Percentiles rank a stretch among this genome's conserved stretches.
These are phyloP conservation scores for Lentinula sp. DNA, from an alignment of 768 basidiomycete species.

Conservation along the genomic window DNA sequence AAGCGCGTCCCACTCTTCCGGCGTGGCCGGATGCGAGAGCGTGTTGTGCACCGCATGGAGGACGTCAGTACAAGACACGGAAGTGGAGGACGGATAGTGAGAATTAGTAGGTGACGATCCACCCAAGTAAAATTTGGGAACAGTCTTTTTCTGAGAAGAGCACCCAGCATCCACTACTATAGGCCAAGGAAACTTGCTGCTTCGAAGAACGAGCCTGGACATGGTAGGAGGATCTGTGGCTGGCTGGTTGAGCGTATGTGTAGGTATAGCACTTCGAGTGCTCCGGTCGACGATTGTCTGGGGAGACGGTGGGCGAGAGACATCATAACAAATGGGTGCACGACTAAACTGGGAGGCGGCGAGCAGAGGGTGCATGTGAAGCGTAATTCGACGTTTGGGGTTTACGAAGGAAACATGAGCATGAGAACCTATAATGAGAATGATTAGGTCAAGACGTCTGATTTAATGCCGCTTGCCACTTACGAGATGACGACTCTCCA, in stretches of 20 bases:
- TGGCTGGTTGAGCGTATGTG: conserved; percentile 52
- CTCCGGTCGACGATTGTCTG: conserved; percentile 51
- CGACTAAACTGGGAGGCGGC: conserved; percentile 48
- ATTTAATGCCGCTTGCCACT: neutral
- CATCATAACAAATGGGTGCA: conserved; percentile 60
- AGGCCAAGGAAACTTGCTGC: conserved; percentile 58
- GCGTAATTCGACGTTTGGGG: conserved; percentile 26
- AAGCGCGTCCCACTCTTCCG: conserved; percentile 59
- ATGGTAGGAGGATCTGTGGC: conserved; percentile 57
- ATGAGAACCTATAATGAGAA: conserved; percentile 13
- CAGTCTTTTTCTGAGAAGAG: conserved; percentile 14
- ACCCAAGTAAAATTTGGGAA: conserved; percentile 21
- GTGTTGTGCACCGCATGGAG: conserved; percentile 54
- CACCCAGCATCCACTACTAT: conserved; percentile 33
- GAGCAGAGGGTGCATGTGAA: conserved; percentile 62
- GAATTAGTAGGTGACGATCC: conserved; percentile 9
- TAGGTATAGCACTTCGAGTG: conserved; percentile 47
- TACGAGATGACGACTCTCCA: conserved; percentile 28
- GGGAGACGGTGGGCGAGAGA: conserved; percentile 49
- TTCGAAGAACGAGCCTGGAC: conserved; percentile 44
- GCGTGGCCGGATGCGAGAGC: conserved; percentile 49
- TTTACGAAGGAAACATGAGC: conserved; percentile 28
- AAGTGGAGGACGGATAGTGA: conserved; percentile 7
- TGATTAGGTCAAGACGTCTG: neutral
- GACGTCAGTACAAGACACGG: conserved; percentile 59